Evolutionary conservation across 257 asterid species (phyloP), one percentile per base, ranked within the genome.

Genomic region (Salvia splendens): DNA sequence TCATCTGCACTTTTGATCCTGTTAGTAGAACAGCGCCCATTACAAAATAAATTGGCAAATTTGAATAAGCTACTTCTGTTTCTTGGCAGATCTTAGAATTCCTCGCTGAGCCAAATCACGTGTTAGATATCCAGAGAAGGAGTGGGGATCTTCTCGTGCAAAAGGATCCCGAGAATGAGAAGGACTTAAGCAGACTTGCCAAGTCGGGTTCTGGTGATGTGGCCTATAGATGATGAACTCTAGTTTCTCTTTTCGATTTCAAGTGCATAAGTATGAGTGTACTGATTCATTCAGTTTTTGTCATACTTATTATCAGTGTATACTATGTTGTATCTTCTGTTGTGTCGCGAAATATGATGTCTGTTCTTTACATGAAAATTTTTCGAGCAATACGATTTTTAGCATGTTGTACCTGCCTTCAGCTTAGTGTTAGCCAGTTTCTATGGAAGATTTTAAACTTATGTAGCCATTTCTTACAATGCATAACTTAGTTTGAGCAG

Each of bases 61-160:
- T 7, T 5, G 8, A 40, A 14, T 7, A 9, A 50, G 14, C 20
- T 16, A 24, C 40, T 30, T 65, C 56, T 57, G 47, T 73, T 70
- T 77, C 28, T 55, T 53, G 61, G 67, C 88, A 90, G 95, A 81
- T 90, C 59, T 71, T 90, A 75, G 74, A 56, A 38, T 73, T 80
- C 58, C 79, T 83, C 9, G 84, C 78, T 77, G 85, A 86, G 74
- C 89, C 94, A 48, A 82, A 69, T 3, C 52, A 62, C 50, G 79
- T 80, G 85, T 70, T 80, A 9, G 82, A 77, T 68, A 82, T 78
- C 80, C 86, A 82, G 67, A 78, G 60, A 16, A 81, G 70, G 67
- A 81, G 73, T 68, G 86, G 77, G 45, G 84, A 81, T 65, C 80
- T 80, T 20, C 70, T 68, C 12, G 58, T 71, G 16, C 49, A 60